These are phyloP conservation scores for Penicillium bovifimosum DNA, from an alignment of 495 filamentous ascomycete species.

Conservation along the genomic window DNA sequence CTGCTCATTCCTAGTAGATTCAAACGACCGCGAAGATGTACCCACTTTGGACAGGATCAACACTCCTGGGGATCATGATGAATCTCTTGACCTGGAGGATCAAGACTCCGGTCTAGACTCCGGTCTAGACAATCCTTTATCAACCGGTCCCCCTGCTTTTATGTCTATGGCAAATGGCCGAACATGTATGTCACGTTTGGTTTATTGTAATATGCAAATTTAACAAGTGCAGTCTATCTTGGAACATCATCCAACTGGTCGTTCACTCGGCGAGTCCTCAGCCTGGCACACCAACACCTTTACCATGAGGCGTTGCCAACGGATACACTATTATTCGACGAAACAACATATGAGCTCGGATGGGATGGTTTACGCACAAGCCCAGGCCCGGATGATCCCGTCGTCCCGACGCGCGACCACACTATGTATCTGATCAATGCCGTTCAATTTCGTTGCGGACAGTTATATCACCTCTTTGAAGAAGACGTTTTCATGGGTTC, in stretches of 20 bases:
- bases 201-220: not conserved
- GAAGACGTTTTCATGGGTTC: constrained; percentile 36
- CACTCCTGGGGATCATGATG: constrained; percentile 7
- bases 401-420: constrained; percentile 35
- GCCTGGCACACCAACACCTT: constrained; percentile 34
- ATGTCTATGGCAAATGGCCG: constrained; percentile 29
- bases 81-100: constrained; percentile 17
- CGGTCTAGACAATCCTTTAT: constrained; percentile 34
- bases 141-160: constrained; percentile 32
- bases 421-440: constrained; percentile 40
- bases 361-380: constrained; percentile 34
- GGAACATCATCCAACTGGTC: constrained; percentile 46
- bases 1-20: constrained; percentile 12
- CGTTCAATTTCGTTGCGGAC: constrained; percentile 41
- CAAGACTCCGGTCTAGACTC: constrained; percentile 25
- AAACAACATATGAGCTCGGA: constrained; percentile 35
- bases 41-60: constrained; percentile 7
- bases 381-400: constrained; percentile 19
- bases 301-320: constrained; percentile 31
- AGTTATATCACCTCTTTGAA: constrained; percentile 43
- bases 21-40: constrained; percentile 13
- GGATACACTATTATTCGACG: constrained; percentile 35
- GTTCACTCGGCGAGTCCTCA: constrained; percentile 38
- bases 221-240: constrained; percentile 31
- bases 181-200: constrained; percentile 19